Percentiles rank a stretch among this genome's conserved stretches.
Evolutionary conservation across 306 rosid species (phyloP).

Genomic region (Gastrolobium bilobum): DNA sequence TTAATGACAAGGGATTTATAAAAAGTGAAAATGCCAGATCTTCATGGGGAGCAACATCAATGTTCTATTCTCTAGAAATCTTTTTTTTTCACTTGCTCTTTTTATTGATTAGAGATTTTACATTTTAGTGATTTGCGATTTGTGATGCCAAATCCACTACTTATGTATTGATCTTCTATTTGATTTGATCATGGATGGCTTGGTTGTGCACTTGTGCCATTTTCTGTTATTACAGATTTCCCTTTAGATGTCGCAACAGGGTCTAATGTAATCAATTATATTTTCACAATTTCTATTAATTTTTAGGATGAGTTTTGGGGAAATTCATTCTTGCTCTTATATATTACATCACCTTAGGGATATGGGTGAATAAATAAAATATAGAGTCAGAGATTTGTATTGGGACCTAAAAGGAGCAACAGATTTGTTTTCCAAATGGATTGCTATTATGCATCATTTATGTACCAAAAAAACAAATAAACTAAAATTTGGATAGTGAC

Average conservation of each 20-base stretch:
- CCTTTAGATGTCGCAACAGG: neutral
- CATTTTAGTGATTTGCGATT: neutral
- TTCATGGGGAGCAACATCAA: conserved; percentile 44
- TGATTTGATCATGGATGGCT: neutral
- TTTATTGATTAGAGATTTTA: neutral
- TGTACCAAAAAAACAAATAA: too few relatives aligned
- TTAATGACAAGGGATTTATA: too few relatives aligned
- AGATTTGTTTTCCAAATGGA: too few relatives aligned
- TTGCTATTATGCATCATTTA: too few relatives aligned
- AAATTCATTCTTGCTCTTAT: neutral
- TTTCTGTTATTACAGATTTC: neutral
- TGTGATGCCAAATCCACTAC: conserved; percentile 32
- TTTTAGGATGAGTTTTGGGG: neutral
- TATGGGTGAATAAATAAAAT: neutral
- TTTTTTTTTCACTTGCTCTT: neutral
- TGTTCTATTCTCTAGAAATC: conserved; percentile 26
- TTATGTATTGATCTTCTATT: conserved; percentile 11
- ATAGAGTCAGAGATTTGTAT: neutral
- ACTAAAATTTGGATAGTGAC: too few relatives aligned
- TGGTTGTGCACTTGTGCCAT: neutral
- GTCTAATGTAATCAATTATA: neutral
- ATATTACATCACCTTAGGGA: neutral
- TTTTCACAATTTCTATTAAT: neutral
- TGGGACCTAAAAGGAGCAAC: neutral
- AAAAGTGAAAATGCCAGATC: neutral